Percentiles rank a stretch among this genome's conserved stretches.
Conservation (phyloP, 345 rosid species). For the Viola odorata region DNA sequence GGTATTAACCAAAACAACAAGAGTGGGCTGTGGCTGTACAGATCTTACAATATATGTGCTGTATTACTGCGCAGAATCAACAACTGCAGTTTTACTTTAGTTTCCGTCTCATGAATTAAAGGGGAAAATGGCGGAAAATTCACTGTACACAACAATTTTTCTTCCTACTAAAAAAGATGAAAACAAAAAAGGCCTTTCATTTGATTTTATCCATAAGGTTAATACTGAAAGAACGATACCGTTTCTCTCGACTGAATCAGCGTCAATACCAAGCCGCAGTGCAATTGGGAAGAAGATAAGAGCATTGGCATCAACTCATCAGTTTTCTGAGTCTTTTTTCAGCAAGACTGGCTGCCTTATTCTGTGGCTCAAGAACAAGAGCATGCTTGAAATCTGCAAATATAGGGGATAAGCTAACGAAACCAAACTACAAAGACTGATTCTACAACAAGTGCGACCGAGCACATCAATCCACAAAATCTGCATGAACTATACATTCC, state of each 20-base stretch:
- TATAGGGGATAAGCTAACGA: background rate
- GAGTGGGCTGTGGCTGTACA: no score
- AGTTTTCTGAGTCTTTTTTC: slow-evolving; percentile 63
- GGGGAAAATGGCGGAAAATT: no score
- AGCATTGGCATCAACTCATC: slow-evolving; percentile 34
- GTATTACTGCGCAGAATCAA: no score
- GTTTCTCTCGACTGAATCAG: background rate
- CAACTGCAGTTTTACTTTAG: no score
- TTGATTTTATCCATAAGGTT: background rate
- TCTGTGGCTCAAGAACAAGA: slow-evolving; percentile 83
- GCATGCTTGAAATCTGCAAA: slow-evolving; percentile 81
- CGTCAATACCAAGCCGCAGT: background rate
- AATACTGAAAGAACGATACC: background rate
- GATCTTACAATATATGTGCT: no score
- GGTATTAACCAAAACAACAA: no score
- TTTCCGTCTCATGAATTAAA: no score
- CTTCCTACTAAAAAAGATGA: no score
- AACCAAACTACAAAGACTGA: background rate
- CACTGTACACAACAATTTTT: no score
- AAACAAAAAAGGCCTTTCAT: background rate
- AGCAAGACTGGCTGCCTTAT: slow-evolving; percentile 60
- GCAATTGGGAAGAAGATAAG: background rate
- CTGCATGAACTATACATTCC: no score
- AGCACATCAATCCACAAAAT: no score
- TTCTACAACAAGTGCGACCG: background rate